Base-by-base conservation (phyloP, 352 stramenopile species). In the Globisporangium nunn region DNA sequence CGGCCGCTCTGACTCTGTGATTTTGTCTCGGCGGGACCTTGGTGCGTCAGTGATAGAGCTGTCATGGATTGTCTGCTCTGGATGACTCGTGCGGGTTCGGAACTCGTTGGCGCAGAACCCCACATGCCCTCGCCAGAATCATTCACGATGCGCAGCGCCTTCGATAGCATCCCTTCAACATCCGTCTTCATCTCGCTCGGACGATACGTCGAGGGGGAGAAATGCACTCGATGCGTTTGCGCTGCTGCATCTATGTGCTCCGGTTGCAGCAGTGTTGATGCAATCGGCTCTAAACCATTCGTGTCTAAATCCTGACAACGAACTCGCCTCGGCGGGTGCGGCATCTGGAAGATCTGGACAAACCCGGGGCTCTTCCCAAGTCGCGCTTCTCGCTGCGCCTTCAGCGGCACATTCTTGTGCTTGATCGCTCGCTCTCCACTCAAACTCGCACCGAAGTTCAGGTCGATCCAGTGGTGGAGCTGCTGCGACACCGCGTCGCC, bases 381-480 rank as follows among this genome's bases (percentile, higher is more conserved):
- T 37, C 55, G 35, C 46, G 30, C n/a, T 50, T 68, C 52, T 55
- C 58, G 51, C 17, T 72, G 64, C 4, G 73, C 70, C n/a, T 69
- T 60, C 0, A 98, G 65, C 4, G 90, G 90, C 0, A 98, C 82
- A 51, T 98, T 98, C 66, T 97, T 98, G 54, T 95, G 76, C 4
- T 67, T 61, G 14, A 97, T 69, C 17, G 92, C 90, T 30, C 64
- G 66, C 11, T 92, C 71, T 4, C 92, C 92, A 51, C 67, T 82
- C 18, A 98, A 66, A 10, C 73, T 75, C 29, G 82, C 75, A 3
- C 96, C 96, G 65, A 98, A 98, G 60, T 95, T 98, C n/a, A 98
- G 68, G 61, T 98, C 93, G 59, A 98, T 98, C 96, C 96, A 98
- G 15, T 75, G 62, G 65, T 98, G 95, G 6, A 98, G 65, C 11